Evolutionary conservation across 805 yeast species (phyloP).

Genomic region (Starmerella gropengiesseri): DNA sequence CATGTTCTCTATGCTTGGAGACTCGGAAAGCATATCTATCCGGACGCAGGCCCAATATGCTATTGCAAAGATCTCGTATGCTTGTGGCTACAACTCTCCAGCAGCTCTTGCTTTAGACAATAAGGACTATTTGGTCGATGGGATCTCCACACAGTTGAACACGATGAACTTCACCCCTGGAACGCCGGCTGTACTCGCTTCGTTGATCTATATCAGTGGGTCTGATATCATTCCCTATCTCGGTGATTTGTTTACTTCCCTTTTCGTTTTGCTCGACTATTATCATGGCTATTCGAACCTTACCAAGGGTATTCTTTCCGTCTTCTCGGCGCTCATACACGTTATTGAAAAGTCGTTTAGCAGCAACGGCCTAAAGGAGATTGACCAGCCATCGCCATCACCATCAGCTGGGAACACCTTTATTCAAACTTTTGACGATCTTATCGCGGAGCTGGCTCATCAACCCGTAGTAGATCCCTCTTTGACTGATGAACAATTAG

Average conservation of each 20-base stretch:
- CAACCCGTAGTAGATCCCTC: constrained; percentile 24
- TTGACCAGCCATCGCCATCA: background rate
- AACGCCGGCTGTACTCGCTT: constrained; percentile 55
- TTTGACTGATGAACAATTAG: constrained; percentile 23
- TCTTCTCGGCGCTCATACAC: constrained; percentile 34
- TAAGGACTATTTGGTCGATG: constrained; percentile 70
- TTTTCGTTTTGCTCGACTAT: constrained; percentile 67
- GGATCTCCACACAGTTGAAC: constrained; percentile 59
- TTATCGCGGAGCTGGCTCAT: constrained; percentile 22
- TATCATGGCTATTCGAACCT: constrained; percentile 72
- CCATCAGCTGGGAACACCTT: background rate
- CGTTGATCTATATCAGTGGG: constrained; percentile 64
- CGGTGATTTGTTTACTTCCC: constrained; percentile 59
- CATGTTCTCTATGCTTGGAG: constrained; percentile 58
- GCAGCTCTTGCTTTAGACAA: constrained; percentile 49
- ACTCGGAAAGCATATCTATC: constrained; percentile 36
- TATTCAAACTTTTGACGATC: background rate
- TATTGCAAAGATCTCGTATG: constrained; percentile 39
- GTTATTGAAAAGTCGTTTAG: constrained; percentile 3
- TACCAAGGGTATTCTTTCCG: constrained; percentile 60
- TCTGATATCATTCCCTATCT: constrained; percentile 50
- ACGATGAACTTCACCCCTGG: constrained; percentile 65
- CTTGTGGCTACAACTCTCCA: constrained; percentile 44
- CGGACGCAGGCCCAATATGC: constrained; percentile 46
- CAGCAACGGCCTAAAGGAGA: background rate